Conservation (phyloP, 2,329 filamentous ascomycete species). For the Aspergillus aculeatus region DNA sequence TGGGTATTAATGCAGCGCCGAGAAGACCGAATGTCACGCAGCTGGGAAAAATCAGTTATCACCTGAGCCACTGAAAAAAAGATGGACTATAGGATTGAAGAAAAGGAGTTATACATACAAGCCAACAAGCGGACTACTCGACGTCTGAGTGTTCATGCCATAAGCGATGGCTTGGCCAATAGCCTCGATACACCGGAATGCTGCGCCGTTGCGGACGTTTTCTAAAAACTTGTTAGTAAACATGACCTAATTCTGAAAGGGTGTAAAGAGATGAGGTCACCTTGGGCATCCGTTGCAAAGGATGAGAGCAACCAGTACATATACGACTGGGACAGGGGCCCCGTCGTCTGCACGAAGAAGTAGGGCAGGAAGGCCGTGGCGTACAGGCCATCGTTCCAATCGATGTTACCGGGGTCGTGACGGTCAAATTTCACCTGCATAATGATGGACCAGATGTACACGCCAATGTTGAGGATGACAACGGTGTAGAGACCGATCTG, state of each 20-base stretch:
- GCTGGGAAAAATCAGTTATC: constrained; percentile 20
- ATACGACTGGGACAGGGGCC: constrained; percentile 45
- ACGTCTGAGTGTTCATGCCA: constrained; percentile 44
- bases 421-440: constrained; percentile 47
- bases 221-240: constrained; percentile 21
- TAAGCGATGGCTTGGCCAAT: constrained; percentile 44
- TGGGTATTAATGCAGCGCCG: constrained; percentile 35
- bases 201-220: constrained; percentile 46
- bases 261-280: constrained; percentile 13
- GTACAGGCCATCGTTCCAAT: constrained; percentile 48
- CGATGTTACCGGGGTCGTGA: constrained; percentile 44
- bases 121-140: constrained; percentile 38
- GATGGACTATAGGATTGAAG: background rate
- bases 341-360: constrained; percentile 50
- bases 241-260: no score
- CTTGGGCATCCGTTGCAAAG: constrained; percentile 44
- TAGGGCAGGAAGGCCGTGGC: constrained; percentile 48
- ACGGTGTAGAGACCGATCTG: constrained; percentile 49
- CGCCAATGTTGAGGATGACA: constrained; percentile 48
- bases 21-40: constrained; percentile 43
- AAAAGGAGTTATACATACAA: constrained; percentile 33
- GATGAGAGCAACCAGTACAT: constrained; percentile 49
- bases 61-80: background rate
- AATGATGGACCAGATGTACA: constrained; percentile 52
- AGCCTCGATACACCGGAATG: constrained; percentile 44